Base-by-base conservation (phyloP, 768 basidiomycete species). In the Mycena alexandri region DNA sequence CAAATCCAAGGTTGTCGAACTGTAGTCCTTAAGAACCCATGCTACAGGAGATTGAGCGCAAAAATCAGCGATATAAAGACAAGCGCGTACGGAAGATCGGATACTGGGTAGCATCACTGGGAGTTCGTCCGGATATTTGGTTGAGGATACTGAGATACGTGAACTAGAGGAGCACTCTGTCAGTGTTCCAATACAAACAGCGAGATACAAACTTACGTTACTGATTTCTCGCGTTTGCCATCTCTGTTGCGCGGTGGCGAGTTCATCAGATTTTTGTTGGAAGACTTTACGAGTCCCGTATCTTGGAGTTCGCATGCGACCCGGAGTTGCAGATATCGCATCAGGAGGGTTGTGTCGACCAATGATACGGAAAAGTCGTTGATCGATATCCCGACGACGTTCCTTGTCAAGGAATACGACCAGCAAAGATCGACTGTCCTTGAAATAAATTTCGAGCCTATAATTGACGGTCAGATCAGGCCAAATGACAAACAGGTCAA, bases 191-290 rank as follows among this genome's bases (percentile, higher is more conserved):
- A 17, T 3, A 29, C 12, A n/a, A 12, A 43, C 38, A 24, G 46
- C 29, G 19, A 56, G 58, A 22, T 21, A 5, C 17, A 33, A 47
- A 77, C 89, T 24, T 69, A 95, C 95, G 73, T 97, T 98, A 71
- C 95, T 96, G 63, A 98, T 93, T 75, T 96, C 93, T 47, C 96
- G 84, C 16, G 90, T 87, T 75, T 95, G 93, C 96, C 96, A 98
- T 71, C 87, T 90, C 50, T 89, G 81, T 69, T 92, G 93, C 0
- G 94, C 94, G 5, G 85, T 86, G 4, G 85, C 82, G 7, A 95
- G 76, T 48, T 92, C 91, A 70, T 92, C 90, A 71, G 36, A 86
- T 78, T 65, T 81, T 85, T 12, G 38, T 14, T 29, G 88, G 83
- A 65, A 87, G 80, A 73, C 89, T 80, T 56, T 82, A 3, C 38